Evolutionary conservation across 2,329 filamentous ascomycete genomes (phyloP), one percentile per base, ranked within the genome.

Genomic region (Venturia effusa): DNA sequence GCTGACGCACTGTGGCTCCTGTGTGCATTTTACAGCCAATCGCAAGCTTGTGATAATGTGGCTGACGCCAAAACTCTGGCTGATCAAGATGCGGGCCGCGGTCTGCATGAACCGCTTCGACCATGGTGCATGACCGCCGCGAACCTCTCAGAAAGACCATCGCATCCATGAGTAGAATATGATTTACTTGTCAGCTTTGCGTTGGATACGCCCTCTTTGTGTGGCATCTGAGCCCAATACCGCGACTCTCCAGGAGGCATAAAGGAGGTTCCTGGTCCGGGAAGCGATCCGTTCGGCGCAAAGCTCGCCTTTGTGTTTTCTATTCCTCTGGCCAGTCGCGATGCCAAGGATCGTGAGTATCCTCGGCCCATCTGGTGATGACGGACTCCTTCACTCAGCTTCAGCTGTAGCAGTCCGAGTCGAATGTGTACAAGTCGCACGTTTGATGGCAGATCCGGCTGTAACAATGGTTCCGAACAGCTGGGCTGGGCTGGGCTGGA

Each of bases 261-360:
- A 30, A 11, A 22, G 19, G 27, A 15, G 24, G 1, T 30, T 24
- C 27, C 32, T 15, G 27, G 6, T n/a, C 24, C 48, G 48, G 48
- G 48, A 30, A 55, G 48, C 32, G 7, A 13, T 55, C 48, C 48
- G 48, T 19, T 6, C 32, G 24, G 48, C 27, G 48, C 27, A 32
- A 48, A 24, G 24, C 17, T 51, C 24, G 22, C 45, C 17, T 19
- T 51, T 19, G 22, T 51, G 45, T 51, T 15, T 30, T 27, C 22
- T 19, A 22, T 24, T 22, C n/a, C 27, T 17, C 24, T 55, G 11
- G 10, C 24, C 13, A 32, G 24, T 55, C 24, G 48, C 7, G 19
- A 32, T 55, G 48, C 48, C 48, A 55, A 55, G 48, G 48, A 55
- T 55, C 48, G 48, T 32, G 48, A 55, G 48, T 55, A 32, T 32